Percentiles rank a stretch among this genome's conserved stretches.
phyloP scores from a whole-genome alignment of 352 stramenopile species.

The Phytophthora meadii region DNA sequence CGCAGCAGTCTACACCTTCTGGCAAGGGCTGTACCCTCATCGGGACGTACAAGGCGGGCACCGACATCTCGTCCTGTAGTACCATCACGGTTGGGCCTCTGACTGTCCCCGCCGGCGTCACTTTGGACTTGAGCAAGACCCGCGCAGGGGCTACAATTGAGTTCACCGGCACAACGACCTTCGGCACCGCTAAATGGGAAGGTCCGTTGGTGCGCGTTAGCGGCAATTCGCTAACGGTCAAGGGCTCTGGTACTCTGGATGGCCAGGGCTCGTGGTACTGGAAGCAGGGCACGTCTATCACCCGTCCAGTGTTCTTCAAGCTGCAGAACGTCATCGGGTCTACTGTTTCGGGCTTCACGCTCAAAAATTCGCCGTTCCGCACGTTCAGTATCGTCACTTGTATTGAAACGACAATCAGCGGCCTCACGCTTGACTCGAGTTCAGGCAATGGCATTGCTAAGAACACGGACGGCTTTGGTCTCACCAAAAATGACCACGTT shows the following conservation, averaged over 20 bases:
- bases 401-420: conserved; percentile 26
- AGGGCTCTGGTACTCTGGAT: conserved; percentile 42
- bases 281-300: conserved; percentile 38
- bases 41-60: conserved; percentile 38
- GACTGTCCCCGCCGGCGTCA: conserved; percentile 42
- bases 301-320: conserved; percentile 41
- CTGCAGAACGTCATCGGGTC: conserved; percentile 33
- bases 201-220: conserved; percentile 40
- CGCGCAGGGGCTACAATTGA: conserved; percentile 43
- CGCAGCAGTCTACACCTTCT: conserved; percentile 7
- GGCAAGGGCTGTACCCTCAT: conserved; percentile 32
- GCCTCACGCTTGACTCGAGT: conserved; percentile 30
- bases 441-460: conserved; percentile 18
- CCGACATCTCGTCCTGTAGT: conserved; percentile 35
- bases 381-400: conserved; percentile 39
- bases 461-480: conserved; percentile 36
- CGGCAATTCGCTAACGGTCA: conserved; percentile 42
- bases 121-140: conserved; percentile 37
- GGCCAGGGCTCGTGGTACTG: conserved; percentile 50
- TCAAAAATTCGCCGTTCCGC: conserved; percentile 40
- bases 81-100: no score
- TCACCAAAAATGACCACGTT: conserved; percentile 35
- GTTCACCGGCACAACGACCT: no score
- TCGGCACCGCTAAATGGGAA: conserved; percentile 34
- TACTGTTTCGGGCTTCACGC: conserved; percentile 38